Conservation (phyloP, 2,329 filamentous ascomycete genomes). For the Macrophomina pseudophaseolina region DNA sequence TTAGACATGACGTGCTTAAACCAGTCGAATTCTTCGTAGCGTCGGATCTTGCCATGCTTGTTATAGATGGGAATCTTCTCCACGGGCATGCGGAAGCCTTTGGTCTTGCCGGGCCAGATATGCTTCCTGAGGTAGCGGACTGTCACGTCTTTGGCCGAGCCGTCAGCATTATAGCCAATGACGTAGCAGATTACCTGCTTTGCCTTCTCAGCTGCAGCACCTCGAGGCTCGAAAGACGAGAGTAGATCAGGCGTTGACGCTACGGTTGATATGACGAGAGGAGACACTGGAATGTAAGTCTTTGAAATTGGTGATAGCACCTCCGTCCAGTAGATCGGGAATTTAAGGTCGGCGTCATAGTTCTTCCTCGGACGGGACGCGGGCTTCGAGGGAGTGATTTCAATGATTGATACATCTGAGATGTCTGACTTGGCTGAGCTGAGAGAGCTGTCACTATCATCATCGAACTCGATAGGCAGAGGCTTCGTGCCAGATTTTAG, state of each 20-base stretch:
- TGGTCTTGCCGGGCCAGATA: slow-evolving; percentile 85
- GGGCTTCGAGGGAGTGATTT: slow-evolving; percentile 57
- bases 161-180: slow-evolving; percentile 80
- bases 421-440: slow-evolving; percentile 49
- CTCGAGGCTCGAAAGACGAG: slow-evolving; percentile 81
- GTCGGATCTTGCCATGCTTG: slow-evolving; percentile 74
- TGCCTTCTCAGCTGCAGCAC: slow-evolving; percentile 79
- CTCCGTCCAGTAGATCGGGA: slow-evolving; percentile 93
- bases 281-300: slow-evolving; percentile 79
- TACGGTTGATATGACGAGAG: slow-evolving; percentile 52
- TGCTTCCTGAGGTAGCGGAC: slow-evolving; percentile 85
- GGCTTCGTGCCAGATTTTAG: slow-evolving; percentile 40
- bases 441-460: slow-evolving; percentile 53
- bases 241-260: slow-evolving; percentile 60
- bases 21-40: slow-evolving; percentile 84
- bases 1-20: slow-evolving; percentile 79
- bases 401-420: slow-evolving; percentile 61
- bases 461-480: slow-evolving; percentile 52
- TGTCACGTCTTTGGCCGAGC: slow-evolving; percentile 93
- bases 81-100: slow-evolving; percentile 76
- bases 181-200: slow-evolving; percentile 92
- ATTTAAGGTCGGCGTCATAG: slow-evolving; percentile 78
- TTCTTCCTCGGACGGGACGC: slow-evolving; percentile 48
- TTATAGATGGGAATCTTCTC: slow-evolving; percentile 85
- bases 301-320: slow-evolving; percentile 81